Evolutionary conservation across 2,329 filamentous ascomycete species (phyloP).

Genomic region (Alternaria triticina): DNA sequence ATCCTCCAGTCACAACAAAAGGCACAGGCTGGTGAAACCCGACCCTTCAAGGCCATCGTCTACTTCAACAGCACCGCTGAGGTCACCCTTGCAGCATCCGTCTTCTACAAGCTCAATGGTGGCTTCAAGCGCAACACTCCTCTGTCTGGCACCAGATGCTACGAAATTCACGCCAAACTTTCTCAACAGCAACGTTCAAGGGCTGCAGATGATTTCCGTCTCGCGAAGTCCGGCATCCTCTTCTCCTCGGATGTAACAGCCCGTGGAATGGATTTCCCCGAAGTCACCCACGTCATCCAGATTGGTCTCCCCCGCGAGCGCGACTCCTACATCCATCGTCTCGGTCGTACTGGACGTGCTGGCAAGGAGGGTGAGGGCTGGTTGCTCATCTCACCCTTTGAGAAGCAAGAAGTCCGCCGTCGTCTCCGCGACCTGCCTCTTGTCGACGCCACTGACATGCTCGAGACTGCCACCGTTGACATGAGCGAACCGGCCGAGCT

Average conservation of each 20-base stretch:
- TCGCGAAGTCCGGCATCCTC: conserved; percentile 61
- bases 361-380: conserved; percentile 75
- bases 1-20: conserved; percentile 65
- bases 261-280: conserved; percentile 61
- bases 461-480: conserved; percentile 60
- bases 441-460: conserved; percentile 55
- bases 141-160: conserved; percentile 49
- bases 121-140: conserved; percentile 41
- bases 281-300: conserved; percentile 61
- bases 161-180: conserved; percentile 80
- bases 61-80: conserved; percentile 84
- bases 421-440: conserved; percentile 68
- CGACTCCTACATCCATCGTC: conserved; percentile 60
- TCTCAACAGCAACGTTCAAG: conserved; percentile 72
- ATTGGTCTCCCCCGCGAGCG: conserved; percentile 54
- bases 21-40: conserved; percentile 48
- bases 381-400: conserved; percentile 66
- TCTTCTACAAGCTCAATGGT: conserved; percentile 61
- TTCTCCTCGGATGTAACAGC: conserved; percentile 60
- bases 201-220: conserved; percentile 75
- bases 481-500: conserved; percentile 51
- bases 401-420: conserved; percentile 57
- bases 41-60: conserved; percentile 93
- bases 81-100: conserved; percentile 68
- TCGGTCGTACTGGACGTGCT: conserved; percentile 66